Evolutionary conservation across 2,329 filamentous ascomycete species (phyloP), one percentile per base, ranked within the genome.

Genomic region (Sclerotinia borealis): DNA sequence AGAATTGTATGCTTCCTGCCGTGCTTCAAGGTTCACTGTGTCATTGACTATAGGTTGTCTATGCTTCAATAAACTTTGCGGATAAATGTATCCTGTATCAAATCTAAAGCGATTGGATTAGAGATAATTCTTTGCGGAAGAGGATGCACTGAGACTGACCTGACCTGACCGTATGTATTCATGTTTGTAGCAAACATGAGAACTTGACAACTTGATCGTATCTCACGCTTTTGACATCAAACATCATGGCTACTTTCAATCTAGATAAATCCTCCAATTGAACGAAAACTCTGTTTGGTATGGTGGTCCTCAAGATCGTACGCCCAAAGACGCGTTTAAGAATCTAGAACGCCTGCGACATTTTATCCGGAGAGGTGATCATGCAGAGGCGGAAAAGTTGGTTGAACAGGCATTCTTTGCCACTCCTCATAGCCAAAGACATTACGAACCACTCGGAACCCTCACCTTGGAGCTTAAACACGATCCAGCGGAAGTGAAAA

Each of bases 271-370:
- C 17, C 68, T 81, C 4, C 76, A 77, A 51, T 70, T 82, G 34
- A 82, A 81, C 56, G 79, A 81, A 66, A 78, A 81, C 64, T 79
- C 77, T 3, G 75, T 79, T 2, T 80, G 77, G 77, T 80, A 79
- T 68, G 79, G 79, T 60, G 78, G 77, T 13, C 74, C 73, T 6
- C 78, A 78, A 65, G 72, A 79, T 61, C 76, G 79, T 19, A 77
- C 75, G 22, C 78, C 78, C 25, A 74, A 71, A 47, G 72, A 76
- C 50, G 76, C 78, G 5, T 65, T 74, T 47, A 66, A 68, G 56
- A 73, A 78, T 65, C 71, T 81, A 4, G 72, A 75, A 45, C 70
- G 68, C 22, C 69, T 81, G 7, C 73, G 79, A 60, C 69, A 76
- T 55, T 71, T 78, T 19, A 78, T 81, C 62, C 76, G 77, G 8